These are phyloP conservation scores for Thuja plicata DNA, from an alignment of 83 land plant species.

Conservation along the genomic window DNA sequence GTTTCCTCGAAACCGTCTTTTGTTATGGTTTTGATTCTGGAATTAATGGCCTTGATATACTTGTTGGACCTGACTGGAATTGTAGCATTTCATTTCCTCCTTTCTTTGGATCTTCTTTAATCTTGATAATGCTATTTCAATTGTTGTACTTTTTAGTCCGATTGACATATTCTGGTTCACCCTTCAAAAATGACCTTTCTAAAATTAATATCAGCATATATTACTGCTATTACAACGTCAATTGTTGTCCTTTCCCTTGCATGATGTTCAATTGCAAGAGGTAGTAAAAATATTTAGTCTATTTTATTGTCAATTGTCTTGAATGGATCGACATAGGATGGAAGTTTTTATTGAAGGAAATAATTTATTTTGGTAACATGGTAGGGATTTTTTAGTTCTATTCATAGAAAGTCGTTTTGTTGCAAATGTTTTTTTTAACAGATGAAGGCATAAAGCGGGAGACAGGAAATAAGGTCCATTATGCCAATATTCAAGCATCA, in stretches of 20 bases:
- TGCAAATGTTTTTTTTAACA: constrained; percentile 22
- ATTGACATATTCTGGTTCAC: background rate
- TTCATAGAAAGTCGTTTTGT: background rate
- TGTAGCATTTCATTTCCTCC: background rate
- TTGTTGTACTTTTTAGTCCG: background rate
- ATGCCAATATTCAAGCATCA: constrained; percentile 93
- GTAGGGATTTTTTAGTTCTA: background rate
- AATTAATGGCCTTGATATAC: background rate
- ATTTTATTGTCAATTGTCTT: background rate
- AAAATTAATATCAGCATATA: background rate
- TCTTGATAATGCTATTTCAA: background rate
- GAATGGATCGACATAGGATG: background rate
- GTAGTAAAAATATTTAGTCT: background rate
- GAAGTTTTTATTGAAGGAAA: background rate
- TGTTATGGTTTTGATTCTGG: background rate
- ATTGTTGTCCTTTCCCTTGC: background rate
- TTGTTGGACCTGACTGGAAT: background rate
- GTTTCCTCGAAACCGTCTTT: background rate
- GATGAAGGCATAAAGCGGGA: constrained; percentile 88
- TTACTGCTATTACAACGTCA: background rate
- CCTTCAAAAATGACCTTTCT: background rate
- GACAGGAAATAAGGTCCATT: constrained; percentile 88
- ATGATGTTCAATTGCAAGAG: background rate
- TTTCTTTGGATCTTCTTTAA: background rate
- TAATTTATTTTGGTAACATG: background rate